A percentile compares a stretch with the other conserved stretches of the same genome.
Evolutionary conservation across 371 early-diverging fungal species (phyloP).

Genomic region (Homolaphlyctis polyrhiza): DNA sequence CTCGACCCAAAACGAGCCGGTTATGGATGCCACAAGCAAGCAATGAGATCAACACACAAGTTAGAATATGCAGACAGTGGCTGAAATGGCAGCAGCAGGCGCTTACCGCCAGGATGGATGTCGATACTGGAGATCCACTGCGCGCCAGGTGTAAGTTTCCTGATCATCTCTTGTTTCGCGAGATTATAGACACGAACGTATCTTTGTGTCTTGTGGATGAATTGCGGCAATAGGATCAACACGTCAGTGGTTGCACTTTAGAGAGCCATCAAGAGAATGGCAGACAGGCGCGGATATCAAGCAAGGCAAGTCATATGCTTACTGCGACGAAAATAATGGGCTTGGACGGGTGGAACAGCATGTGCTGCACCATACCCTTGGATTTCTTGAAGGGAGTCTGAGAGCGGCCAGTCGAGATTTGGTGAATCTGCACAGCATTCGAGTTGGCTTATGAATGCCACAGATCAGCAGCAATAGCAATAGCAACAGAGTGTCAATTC

Average conservation of each 20-base stretch:
- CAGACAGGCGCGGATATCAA: not conserved
- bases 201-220: slow-evolving; percentile 91
- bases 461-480: not conserved
- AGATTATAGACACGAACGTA: slow-evolving; percentile 90
- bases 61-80: not conserved
- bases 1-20: slow-evolving; percentile 12
- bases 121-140: slow-evolving; percentile 94
- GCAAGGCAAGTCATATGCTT: slow-evolving; percentile 26
- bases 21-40: not conserved
- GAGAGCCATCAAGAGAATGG: too few relatives aligned
- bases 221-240: too few relatives aligned
- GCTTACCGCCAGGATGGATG: slow-evolving; percentile 70
- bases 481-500: not conserved
- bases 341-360: slow-evolving; percentile 88
- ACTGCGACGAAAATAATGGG: slow-evolving; percentile 90
- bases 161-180: slow-evolving; percentile 73
- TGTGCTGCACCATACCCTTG: slow-evolving; percentile 82
- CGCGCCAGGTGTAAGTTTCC: slow-evolving; percentile 74
- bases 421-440: slow-evolving; percentile 82
- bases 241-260: not conserved
- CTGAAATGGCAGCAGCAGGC: not conserved
- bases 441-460: slow-evolving; percentile 41
- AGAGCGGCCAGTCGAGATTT: slow-evolving; percentile 77
- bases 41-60: not conserved
- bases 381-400: slow-evolving; percentile 84